Evolutionary conservation across 805 yeast species (phyloP), one percentile per base, ranked within the genome.

Genomic region (Candida coquimbonensis): DNA sequence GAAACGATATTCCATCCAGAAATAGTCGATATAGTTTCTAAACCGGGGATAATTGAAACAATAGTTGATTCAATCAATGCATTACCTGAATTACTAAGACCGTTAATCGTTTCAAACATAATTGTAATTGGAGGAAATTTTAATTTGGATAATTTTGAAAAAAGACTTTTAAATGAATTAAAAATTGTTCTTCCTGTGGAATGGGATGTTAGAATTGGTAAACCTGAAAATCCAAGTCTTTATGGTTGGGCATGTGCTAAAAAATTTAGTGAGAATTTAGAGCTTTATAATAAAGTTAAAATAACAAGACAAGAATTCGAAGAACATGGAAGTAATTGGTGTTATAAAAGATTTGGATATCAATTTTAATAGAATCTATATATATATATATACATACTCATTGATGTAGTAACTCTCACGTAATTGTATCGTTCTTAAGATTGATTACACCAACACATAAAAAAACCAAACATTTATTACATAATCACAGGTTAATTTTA

Each of bases 1-100:
- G 99, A 93, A 59, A 70, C 87, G 1, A 69, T 86, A 33, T 90
- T 87, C 63, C 89, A 83, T 54, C 99, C 99, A 0, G 86, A 81
- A 49, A 80, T 87, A 45, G 73, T 86, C 1, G 88, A 87, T 13
- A 69, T 91, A 31, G 76, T 81, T 52, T 74, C 70, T 46, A 82
- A 89, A 53, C 80, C 91, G 0, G 97, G 96, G 13, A 64, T 95
- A 19, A 75, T 83, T 0, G 84, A 80, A 48, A 71, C 84, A 0
- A 76, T 87, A 3, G 76, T 82, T 38, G 88, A 87, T 49, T 69
- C 86, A 27, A 69, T 93, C 6, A 70, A 75, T 56, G 68, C 80
- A 14, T 73, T 86, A 32, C 96, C 97, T 0, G 88, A 80, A 50
- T 73, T 83, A 5, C 60, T 82, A 3, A 67, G 87, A 42, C 95